Percentiles rank a stretch among this genome's conserved stretches.
These are phyloP conservation scores for Sugiyamaella pinicola DNA, from an alignment of 1,139 yeast species.

Conservation along the genomic window DNA sequence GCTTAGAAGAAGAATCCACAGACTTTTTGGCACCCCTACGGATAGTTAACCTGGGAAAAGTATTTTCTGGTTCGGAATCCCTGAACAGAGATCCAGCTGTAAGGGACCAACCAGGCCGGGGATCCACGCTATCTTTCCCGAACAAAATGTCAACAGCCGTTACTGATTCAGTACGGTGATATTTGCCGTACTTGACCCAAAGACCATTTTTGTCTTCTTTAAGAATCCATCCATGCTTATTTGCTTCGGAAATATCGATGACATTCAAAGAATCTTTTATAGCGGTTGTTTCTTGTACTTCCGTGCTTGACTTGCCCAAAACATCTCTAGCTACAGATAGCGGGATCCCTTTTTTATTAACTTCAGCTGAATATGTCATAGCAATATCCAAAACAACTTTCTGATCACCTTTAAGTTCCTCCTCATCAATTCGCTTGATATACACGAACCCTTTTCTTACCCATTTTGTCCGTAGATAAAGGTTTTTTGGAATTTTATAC, in stretches of 20 bases:
- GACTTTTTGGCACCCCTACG: slow-evolving; percentile 38
- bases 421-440: slow-evolving; percentile 35
- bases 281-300: slow-evolving; percentile 9
- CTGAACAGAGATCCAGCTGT: slow-evolving; percentile 39
- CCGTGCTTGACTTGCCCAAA: slow-evolving; percentile 2
- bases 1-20: slow-evolving; percentile 31
- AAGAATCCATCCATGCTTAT: slow-evolving; percentile 15
- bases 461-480: slow-evolving; percentile 41
- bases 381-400: slow-evolving; percentile 40
- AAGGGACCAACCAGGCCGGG: slow-evolving; percentile 70
- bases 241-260: slow-evolving; percentile 16
- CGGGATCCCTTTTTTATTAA: slow-evolving; percentile 28
- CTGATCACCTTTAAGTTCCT: slow-evolving; percentile 32
- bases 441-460: slow-evolving; percentile 36
- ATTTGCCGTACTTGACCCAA: slow-evolving; percentile 54
- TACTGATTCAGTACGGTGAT: slow-evolving; percentile 43
- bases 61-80: slow-evolving; percentile 25
- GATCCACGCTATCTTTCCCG: slow-evolving; percentile 75
- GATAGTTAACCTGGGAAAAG: slow-evolving; percentile 42
- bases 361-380: slow-evolving; percentile 20
- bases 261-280: slow-evolving; percentile 18
- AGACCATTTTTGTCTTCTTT: slow-evolving; percentile 35
- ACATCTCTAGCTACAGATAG: slow-evolving; percentile 27
- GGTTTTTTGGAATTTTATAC: slow-evolving; percentile 42
- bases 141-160: slow-evolving; percentile 63